Conservation (phyloP, 225 moss, liverwort and hornwort genomes). For the Bryum argenteum region DNA sequence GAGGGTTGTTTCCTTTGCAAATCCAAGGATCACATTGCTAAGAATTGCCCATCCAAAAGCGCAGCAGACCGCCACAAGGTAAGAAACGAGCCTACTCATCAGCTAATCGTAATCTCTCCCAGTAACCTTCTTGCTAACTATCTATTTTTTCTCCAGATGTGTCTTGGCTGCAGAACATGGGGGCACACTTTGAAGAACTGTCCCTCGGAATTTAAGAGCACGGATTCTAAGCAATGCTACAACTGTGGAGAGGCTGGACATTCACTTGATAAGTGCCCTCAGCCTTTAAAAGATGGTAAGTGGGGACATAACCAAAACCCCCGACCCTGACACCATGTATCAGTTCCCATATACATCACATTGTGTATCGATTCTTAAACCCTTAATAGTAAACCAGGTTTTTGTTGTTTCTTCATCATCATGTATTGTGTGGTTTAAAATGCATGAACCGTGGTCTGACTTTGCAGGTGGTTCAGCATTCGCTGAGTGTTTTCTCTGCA, state of each 20-base stretch:
- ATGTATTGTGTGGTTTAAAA: neutral
- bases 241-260: slow-evolving; percentile 70
- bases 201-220: slow-evolving; percentile 61
- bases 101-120: neutral
- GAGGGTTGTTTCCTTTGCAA: slow-evolving; percentile 97
- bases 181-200: slow-evolving; percentile 72
- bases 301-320: too few species aligned
- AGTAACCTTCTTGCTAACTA: slow-evolving; percentile 10
- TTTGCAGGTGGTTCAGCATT: slow-evolving; percentile 67
- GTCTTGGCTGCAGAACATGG: slow-evolving; percentile 73
- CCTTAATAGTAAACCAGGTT: too few species aligned
- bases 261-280: slow-evolving; percentile 62
- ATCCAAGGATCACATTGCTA: slow-evolving; percentile 87
- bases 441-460: slow-evolving; percentile 8
- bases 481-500: slow-evolving; percentile 73
- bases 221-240: slow-evolving; percentile 62
- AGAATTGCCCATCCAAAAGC: slow-evolving; percentile 78
- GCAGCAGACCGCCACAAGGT: slow-evolving; percentile 87
- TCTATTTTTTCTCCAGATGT: slow-evolving; percentile 48
- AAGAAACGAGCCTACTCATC: neutral
- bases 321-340: too few species aligned
- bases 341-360: too few species aligned
- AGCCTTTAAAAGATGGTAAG: slow-evolving; percentile 66
- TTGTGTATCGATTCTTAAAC: too few species aligned
- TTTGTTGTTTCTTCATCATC: too few species aligned